Conservation (phyloP, 2,329 filamentous ascomycete genomes). For the Didymella glomerata region DNA sequence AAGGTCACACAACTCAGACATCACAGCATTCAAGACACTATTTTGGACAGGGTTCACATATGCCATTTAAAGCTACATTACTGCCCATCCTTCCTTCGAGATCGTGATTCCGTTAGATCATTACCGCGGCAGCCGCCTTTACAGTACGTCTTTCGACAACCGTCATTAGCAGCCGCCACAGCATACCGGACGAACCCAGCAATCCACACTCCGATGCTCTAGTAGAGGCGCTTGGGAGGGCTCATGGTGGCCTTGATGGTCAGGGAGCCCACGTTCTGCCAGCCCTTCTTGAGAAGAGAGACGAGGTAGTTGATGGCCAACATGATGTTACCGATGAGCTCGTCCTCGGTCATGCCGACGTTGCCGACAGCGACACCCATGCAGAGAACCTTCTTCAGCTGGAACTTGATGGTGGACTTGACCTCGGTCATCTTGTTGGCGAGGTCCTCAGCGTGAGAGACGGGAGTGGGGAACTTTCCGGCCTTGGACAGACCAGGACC, state of each 20-base stretch:
- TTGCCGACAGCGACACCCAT: slow-evolving; percentile 99
- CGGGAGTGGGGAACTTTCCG: slow-evolving; percentile 99
- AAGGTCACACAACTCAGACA: not conserved
- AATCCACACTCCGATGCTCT: slow-evolving; percentile 54
- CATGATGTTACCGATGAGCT: slow-evolving; percentile 99
- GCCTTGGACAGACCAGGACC: slow-evolving; percentile 73
- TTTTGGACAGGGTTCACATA: slow-evolving; percentile 18
- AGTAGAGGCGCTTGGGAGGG: slow-evolving; percentile 97
- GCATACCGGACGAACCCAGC: slow-evolving; percentile 25
- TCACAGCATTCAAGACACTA: not conserved
- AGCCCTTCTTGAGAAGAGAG: slow-evolving; percentile 99
- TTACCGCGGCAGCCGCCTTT: slow-evolving; percentile 29
- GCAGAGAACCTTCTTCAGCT: slow-evolving; percentile 99
- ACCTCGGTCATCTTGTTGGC: slow-evolving; percentile 96
- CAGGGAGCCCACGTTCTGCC: slow-evolving; percentile 99
- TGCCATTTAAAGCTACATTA: slow-evolving; percentile 42
- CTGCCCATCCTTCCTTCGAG: slow-evolving; percentile 30
- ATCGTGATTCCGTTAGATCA: slow-evolving; percentile 34
- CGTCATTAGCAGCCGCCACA: slow-evolving; percentile 25
- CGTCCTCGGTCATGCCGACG: slow-evolving; percentile 95
- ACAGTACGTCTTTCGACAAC: not conserved
- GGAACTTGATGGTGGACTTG: slow-evolving; percentile 99
- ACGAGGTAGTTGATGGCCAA: slow-evolving; percentile 99
- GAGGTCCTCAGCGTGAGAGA: slow-evolving; percentile 96
- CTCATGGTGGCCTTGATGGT: slow-evolving; percentile 99